These are phyloP conservation scores for Lactarius psammicola DNA, from an alignment of 768 basidiomycete species.

Conservation along the genomic window DNA sequence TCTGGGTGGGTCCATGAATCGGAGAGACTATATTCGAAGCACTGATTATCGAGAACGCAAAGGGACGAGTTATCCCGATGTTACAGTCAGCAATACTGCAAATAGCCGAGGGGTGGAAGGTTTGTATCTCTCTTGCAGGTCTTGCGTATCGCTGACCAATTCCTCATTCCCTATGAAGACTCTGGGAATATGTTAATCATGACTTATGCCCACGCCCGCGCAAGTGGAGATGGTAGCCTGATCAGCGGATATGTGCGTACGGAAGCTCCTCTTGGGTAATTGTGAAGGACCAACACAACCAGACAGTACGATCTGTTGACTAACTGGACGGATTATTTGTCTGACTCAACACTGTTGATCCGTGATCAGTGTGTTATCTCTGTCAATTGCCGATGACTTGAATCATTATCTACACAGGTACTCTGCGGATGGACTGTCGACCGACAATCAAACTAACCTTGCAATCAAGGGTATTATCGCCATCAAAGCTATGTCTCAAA, in stretches of 20 bases:
- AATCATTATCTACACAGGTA: slow-evolving; percentile 8
- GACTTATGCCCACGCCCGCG: slow-evolving; percentile 33
- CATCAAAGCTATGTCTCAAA: slow-evolving; percentile 61
- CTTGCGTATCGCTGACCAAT: neutral
- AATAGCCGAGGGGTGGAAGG: slow-evolving; percentile 18
- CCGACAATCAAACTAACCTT: slow-evolving; percentile 62
- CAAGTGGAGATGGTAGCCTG: slow-evolving; percentile 30
- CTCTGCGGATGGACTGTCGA: slow-evolving; percentile 14
- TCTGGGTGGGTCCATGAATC: slow-evolving; percentile 22
- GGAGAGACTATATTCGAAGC: too few relatives aligned
- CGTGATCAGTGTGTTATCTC: slow-evolving; percentile 51
- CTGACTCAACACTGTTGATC: slow-evolving; percentile 47
- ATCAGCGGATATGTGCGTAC: slow-evolving; percentile 29
- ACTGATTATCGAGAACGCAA: neutral
- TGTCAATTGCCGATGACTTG: slow-evolving; percentile 33
- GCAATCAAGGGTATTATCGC: slow-evolving; percentile 72
- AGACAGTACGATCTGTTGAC: slow-evolving; percentile 33
- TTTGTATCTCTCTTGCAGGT: neutral
- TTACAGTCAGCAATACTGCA: neutral
- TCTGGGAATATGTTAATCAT: slow-evolving; percentile 39
- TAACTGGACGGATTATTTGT: slow-evolving; percentile 36
- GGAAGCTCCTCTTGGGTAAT: neutral
- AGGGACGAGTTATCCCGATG: slow-evolving; percentile 14
- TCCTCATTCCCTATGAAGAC: slow-evolving; percentile 19
- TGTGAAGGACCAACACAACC: neutral